These are phyloP conservation scores for Ottelia alismoides DNA, from an alignment of 106 monocot species.

Conservation along the genomic window DNA sequence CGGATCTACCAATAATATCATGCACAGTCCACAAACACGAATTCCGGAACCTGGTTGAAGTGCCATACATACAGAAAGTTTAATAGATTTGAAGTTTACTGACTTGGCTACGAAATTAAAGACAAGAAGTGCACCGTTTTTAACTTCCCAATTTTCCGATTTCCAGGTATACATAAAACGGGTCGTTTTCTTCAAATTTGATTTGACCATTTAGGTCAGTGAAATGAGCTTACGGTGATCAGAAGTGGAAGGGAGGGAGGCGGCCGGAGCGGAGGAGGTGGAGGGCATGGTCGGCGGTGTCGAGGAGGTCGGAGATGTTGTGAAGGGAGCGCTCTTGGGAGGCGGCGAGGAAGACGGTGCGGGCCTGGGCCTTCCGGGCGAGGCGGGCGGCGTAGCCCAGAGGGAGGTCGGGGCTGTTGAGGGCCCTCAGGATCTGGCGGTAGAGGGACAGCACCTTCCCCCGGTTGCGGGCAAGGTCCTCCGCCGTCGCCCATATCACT, in stretches of 20 bases:
- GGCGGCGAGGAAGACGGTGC: slow-evolving; percentile 64
- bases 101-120: too few species aligned
- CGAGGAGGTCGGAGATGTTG: slow-evolving; percentile 75
- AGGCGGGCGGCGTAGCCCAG: slow-evolving; percentile 49
- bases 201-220: too few species aligned
- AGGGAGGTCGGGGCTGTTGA: slow-evolving; percentile 56
- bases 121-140: too few species aligned
- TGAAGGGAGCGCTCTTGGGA: slow-evolving; percentile 66
- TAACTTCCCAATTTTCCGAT: too few species aligned
- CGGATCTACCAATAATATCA: too few species aligned
- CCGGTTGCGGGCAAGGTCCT: slow-evolving; percentile 54
- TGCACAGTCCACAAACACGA: too few species aligned
- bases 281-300: slow-evolving; percentile 51
- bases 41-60: too few species aligned
- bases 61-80: too few species aligned
- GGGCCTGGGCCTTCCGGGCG: slow-evolving; percentile 59
- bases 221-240: too few species aligned
- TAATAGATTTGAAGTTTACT: too few species aligned
- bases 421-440: slow-evolving; percentile 50
- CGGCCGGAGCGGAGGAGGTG: slow-evolving; percentile 46
- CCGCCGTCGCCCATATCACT: slow-evolving; percentile 74
- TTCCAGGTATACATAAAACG: too few species aligned
- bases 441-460: slow-evolving; percentile 50
- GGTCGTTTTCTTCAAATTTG: too few species aligned
- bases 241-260: slow-evolving; percentile 22